Base-by-base conservation (phyloP, 1,284 basidiomycete genomes). In the Schizopora paradoxa region DNA sequence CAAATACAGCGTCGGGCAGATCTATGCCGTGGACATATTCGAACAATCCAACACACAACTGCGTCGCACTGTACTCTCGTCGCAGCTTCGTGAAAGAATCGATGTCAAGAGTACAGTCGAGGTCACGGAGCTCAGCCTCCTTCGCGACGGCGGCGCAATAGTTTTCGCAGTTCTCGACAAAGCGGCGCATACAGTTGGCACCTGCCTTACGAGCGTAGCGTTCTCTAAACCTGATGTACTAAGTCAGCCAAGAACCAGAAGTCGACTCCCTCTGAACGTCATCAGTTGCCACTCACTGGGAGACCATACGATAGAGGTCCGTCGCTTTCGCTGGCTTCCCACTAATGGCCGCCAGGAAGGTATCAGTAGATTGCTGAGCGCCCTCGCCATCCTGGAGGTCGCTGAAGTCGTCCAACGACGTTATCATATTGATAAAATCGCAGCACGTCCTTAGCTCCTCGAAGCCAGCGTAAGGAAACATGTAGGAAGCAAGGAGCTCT, bases 21-120 rank as follows among this genome's bases (percentile, higher is more conserved):
- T 84, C 76, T 39, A 79, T 69, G 16, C 72, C 77, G 35, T 78
- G 68, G 27, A 67, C 69, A 52, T 74, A 79, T 49, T 81, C 80
- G 39, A 79, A 68, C 25, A 84, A 69, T 16, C 73, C 70, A 56
- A 79, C 81, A 61, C 78, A 83, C 45, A 76, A 68, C 13, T 75
- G 68, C 51, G 79, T 72, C 26, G 76, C 80, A 58, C 79, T 80
- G 61, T 80, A 83, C 56, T 81, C 77, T 37, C 82, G 69, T 31
- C 81, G 77, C 43, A 82, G 67, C n/a, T 64, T 57, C 40, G 71
- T 66, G 65, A 76, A 84, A 1, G 71, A 63, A 4, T 70, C 65
- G 22, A 77, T 55, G 54, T 72, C 68, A 27, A 79, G 71, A 26
- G 83, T 69, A 70, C 40, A 78, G 72, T 51, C 75, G 72, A 8